phyloP scores from a whole-genome alignment of 345 rosid species.

The Combretum micranthum region DNA sequence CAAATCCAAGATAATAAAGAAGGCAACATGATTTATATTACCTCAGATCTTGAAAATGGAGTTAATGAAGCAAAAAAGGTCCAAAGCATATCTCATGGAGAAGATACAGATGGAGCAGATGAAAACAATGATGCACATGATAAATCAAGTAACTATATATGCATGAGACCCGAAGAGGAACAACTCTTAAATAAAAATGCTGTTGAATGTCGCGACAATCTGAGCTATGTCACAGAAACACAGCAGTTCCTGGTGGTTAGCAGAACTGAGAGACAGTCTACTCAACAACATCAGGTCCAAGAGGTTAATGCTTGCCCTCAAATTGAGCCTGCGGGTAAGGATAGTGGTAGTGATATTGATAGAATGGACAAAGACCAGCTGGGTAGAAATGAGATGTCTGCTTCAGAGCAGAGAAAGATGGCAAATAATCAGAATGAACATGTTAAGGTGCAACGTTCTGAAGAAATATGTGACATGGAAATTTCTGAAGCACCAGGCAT shows the following conservation, averaged over 20 bases:
- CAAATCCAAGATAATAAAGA: slow-evolving; percentile 10
- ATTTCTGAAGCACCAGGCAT: too few species aligned
- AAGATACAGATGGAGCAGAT: slow-evolving; percentile 18
- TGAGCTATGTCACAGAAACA: slow-evolving; percentile 11
- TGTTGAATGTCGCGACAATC: slow-evolving; percentile 8
- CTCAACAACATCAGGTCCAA: too few species aligned
- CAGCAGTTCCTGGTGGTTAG: neutral
- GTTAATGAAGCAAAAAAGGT: slow-evolving; percentile 10
- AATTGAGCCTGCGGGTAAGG: too few species aligned
- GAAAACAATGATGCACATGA: slow-evolving; percentile 14
- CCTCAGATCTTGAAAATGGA: slow-evolving; percentile 9
- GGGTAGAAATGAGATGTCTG: too few species aligned
- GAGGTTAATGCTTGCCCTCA: too few species aligned
- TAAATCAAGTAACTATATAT: slow-evolving; percentile 1
- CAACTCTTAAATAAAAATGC: slow-evolving; percentile 9
- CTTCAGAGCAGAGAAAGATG: too few species aligned
- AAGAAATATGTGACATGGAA: too few species aligned
- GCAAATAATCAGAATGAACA: too few species aligned
- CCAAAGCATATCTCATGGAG: slow-evolving; percentile 12
- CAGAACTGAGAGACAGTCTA: too few species aligned
- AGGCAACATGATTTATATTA: slow-evolving; percentile 10
- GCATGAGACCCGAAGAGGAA: slow-evolving; percentile 7
- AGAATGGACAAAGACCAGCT: too few species aligned
- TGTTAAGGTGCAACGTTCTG: too few species aligned
- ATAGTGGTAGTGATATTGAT: too few species aligned